Evolutionary conservation across 2,329 filamentous ascomycete species (phyloP).

Genomic region (Coleophoma cylindrospora): DNA sequence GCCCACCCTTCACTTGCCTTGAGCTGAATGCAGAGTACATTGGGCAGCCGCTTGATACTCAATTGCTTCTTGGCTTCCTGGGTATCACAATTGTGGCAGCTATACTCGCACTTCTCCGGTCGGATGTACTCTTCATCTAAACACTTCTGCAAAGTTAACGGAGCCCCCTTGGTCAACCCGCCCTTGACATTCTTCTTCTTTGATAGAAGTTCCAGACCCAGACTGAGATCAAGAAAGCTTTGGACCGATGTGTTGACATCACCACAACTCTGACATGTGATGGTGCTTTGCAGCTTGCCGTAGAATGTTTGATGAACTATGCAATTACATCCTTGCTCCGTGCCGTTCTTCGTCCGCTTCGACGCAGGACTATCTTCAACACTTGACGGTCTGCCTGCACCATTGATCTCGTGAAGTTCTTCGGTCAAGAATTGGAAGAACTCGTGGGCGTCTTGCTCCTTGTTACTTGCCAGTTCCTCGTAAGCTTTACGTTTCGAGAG

Average conservation of each 20-base stretch:
- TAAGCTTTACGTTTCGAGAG: conserved; percentile 71
- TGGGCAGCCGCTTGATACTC: conserved; percentile 78
- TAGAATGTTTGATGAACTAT: conserved; percentile 94
- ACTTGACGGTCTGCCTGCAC: conserved; percentile 40
- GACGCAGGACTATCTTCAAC: conserved; percentile 15
- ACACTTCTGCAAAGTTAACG: conserved; percentile 64
- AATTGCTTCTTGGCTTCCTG: conserved; percentile 82
- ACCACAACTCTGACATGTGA: conserved; percentile 83
- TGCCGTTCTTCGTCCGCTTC: conserved; percentile 16
- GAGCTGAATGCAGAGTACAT: conserved; percentile 85
- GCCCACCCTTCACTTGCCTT: conserved; percentile 52
- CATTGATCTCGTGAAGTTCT: conserved; percentile 77
- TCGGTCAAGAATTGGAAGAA: conserved; percentile 96
- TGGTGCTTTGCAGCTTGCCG: conserved; percentile 83
- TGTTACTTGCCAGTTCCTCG: conserved; percentile 78
- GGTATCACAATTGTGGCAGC: conserved; percentile 73
- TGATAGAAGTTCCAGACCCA: conserved; percentile 73
- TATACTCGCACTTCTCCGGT: conserved; percentile 84
- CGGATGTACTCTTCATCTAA: conserved; percentile 82
- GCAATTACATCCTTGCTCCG: conserved; percentile 60
- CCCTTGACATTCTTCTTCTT: conserved; percentile 54
- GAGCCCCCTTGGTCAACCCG: conserved; percentile 30
- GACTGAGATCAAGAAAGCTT: conserved; percentile 83
- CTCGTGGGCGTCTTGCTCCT: conserved; percentile 95
- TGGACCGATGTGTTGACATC: conserved; percentile 80